These are phyloP conservation scores for Paraphaeosphaeria minitans DNA, from an alignment of 2,329 filamentous ascomycete genomes.

Conservation along the genomic window DNA sequence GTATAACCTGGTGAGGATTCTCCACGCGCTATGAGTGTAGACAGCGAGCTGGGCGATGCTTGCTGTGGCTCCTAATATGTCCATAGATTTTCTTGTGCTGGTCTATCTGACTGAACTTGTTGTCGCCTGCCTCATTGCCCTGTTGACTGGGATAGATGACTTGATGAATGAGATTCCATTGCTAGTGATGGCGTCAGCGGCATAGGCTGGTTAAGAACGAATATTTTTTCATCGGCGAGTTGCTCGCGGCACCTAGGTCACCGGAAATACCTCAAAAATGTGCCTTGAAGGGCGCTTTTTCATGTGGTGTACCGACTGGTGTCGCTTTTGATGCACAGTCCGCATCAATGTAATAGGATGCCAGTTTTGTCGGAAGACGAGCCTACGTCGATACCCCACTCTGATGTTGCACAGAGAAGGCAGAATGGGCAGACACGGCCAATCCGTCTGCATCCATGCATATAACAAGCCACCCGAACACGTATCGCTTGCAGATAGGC, in stretches of 20 bases:
- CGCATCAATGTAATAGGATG: background rate
- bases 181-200: background rate
- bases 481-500: background rate
- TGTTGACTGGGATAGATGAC: background rate
- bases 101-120: background rate
- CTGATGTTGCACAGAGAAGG: background rate
- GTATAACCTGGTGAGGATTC: background rate
- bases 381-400: background rate
- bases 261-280: background rate
- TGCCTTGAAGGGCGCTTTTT: background rate
- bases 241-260: background rate
- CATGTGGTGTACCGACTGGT: background rate
- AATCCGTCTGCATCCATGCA: background rate
- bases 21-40: background rate
- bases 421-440: background rate
- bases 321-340: background rate
- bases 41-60: constrained; percentile 4
- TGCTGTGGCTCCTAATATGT: background rate
- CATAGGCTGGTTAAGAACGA: background rate
- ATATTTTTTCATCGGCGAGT: background rate
- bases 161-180: background rate
- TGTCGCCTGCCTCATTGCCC: background rate
- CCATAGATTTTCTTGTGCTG: background rate
- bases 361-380: background rate
- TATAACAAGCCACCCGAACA: background rate